These are phyloP conservation scores for Gamarada debralockiae DNA, from an alignment of 495 filamentous ascomycete genomes.

Conservation along the genomic window DNA sequence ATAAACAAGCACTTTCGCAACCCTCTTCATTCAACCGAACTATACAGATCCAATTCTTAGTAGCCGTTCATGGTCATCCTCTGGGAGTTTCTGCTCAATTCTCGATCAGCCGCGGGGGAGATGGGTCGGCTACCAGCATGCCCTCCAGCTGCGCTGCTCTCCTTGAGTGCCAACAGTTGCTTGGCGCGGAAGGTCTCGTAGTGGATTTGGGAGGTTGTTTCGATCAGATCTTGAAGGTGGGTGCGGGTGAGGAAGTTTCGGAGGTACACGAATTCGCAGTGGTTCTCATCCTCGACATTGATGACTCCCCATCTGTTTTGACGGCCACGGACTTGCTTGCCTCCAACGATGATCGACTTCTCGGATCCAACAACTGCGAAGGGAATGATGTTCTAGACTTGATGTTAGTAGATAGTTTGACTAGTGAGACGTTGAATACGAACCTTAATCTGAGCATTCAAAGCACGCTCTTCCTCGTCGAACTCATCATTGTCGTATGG, in stretches of 20 bases:
- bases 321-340: slow-evolving; percentile 95
- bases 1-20: slow-evolving; percentile 20
- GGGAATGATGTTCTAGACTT: slow-evolving; percentile 77
- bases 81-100: slow-evolving; percentile 94
- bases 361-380: slow-evolving; percentile 98
- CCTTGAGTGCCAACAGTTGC: slow-evolving; percentile 95
- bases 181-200: slow-evolving; percentile 99
- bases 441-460: slow-evolving; percentile 96
- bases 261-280: slow-evolving; percentile 99
- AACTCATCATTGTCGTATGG: slow-evolving; percentile 99
- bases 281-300: slow-evolving; percentile 98
- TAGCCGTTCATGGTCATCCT: slow-evolving; percentile 98
- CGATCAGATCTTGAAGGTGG: slow-evolving; percentile 95
- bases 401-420: slow-evolving; percentile 24
- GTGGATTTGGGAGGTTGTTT: slow-evolving; percentile 99
- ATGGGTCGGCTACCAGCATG: slow-evolving; percentile 85
- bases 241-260: slow-evolving; percentile 97
- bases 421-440: slow-evolving; percentile 18
- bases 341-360: slow-evolving; percentile 93
- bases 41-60: slow-evolving; percentile 37
- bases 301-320: slow-evolving; percentile 99
- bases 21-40: slow-evolving; percentile 4
- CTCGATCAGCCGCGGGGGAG: slow-evolving; percentile 87
- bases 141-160: slow-evolving; percentile 82
- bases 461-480: slow-evolving; percentile 89